Evolutionary conservation across 306 rosid species (phyloP), one percentile per base, ranked within the genome.

Genomic region (Dicorynia guianensis): DNA sequence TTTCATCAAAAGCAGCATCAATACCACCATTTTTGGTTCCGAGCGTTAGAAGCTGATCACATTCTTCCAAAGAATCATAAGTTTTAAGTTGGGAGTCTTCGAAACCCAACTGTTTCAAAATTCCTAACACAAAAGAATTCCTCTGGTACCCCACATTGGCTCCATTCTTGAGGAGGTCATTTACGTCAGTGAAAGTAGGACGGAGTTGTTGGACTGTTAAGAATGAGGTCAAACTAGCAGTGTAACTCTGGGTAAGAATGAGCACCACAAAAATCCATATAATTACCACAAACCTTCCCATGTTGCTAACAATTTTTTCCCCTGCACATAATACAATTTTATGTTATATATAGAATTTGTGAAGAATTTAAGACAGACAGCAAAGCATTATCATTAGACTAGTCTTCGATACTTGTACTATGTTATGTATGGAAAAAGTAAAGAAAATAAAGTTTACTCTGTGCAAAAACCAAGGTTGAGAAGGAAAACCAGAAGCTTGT

Each of bases 401-500:
- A 11, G 12, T 18, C 7, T 69, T 33, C 42, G 6, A 65, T 78
- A 81, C 4, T 6, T 40, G 7, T 44, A 7, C 30, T 25, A 42
- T 8, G 17, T 40, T 25, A 42, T 8, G 17, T 40, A 3, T 50
- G 46, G 46, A 0, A 7, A 4, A 19, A 49, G 15, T 49, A 19
- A 3, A 20, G 11, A 11, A 8, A 3, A 20, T 4, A 11, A 8
- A 55, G 25, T 3, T 55, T 55, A 20, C 59, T 54, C 4, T 25
- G 39, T 11, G 83, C 77, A 6, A 77, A 69, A 7, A 54, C 81
- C 81, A 83, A 72, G 40, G 85, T 86, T 50, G 84, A 80, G 71
- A 83, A 80, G 58, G 87, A 77, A 61, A 75, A 86, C 86, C 84
- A 86, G n/a, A 86, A 65, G 38, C 80, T 81, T 6, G 80, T 78